Evolutionary conservation across 306 rosid genomes (phyloP), one percentile per base, ranked within the genome.

Genomic region (Medicago arabica): DNA sequence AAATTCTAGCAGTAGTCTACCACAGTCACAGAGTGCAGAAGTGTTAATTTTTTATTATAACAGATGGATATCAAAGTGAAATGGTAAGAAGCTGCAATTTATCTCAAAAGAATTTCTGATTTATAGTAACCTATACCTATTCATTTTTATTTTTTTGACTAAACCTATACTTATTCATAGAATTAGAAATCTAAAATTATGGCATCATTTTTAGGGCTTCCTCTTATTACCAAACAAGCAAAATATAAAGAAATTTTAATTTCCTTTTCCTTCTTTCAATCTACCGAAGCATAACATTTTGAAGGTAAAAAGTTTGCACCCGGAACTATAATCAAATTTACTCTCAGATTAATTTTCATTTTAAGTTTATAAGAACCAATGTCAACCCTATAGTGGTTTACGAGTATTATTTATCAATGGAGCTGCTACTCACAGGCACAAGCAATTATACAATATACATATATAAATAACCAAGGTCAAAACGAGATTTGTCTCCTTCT

Each of bases 251-350:
- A 25, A 25, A 25, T 25, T 25, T 25, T 25, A 1, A 25, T 28
- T 28, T 28, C 4, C 4, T 28, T 28, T 28, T 28, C 31, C 31
- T 28, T 28, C 31, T 3, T 28, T 28, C 31, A 28, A 28, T 28
- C 31, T 28, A 28, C 4, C 31, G 0, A 25, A 25, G 28, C 31
- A 3, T 3, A 28, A 28, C 31, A 28, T 28, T 28, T 28, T 47
- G 28, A 65, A 62, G 78, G 34, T 10, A 18, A 38, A 43, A 10
- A 17, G 69, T 11, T 44, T 54, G 60, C 36, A 44, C 7, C n/a
- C 16, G 75, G 55, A 67, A 14, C 38, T 67, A 44, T 57, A 16
- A 14, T 19, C 64, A n/a, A 63, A 75, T 31, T 75, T 46, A 0
- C 61, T 11, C 36, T 41, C 13, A 46, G 61, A 19, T 17, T 46